Evolutionary conservation across 2,329 filamentous ascomycete genomes (phyloP).

Genomic region (Talaromyces albobiverticillius): DNA sequence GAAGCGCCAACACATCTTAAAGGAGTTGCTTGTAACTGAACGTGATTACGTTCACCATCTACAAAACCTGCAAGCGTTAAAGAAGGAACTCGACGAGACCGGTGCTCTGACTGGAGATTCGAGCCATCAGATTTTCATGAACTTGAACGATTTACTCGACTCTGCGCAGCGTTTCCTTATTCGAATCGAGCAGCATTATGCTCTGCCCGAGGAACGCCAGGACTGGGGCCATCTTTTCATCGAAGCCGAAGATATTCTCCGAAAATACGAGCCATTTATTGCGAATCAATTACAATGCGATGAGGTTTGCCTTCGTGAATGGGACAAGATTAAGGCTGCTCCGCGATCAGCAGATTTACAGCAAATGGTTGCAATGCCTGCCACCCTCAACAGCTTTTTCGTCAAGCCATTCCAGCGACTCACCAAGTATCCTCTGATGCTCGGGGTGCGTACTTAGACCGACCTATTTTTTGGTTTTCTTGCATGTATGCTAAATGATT

Average conservation of each 20-base stretch:
- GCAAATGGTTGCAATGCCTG: slow-evolving; percentile 80
- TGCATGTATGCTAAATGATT: slow-evolving; percentile 8
- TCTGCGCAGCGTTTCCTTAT: slow-evolving; percentile 95
- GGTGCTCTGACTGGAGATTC: slow-evolving; percentile 84
- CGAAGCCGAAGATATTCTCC: slow-evolving; percentile 79
- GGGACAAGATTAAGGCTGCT: slow-evolving; percentile 77
- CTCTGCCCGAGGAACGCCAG: slow-evolving; percentile 70
- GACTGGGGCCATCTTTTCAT: slow-evolving; percentile 95
- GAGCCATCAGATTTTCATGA: slow-evolving; percentile 93
- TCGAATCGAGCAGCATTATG: slow-evolving; percentile 92
- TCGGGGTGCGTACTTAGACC: slow-evolving; percentile 60
- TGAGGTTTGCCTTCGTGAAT: slow-evolving; percentile 76
- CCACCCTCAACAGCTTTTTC: slow-evolving; percentile 85
- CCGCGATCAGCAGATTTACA: slow-evolving; percentile 61
- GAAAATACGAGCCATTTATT: slow-evolving; percentile 95
- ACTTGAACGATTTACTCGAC: slow-evolving; percentile 90
- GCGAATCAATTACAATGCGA: slow-evolving; percentile 93
- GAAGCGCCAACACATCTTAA: slow-evolving; percentile 82
- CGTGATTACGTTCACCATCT: slow-evolving; percentile 97
- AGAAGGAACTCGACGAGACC: slow-evolving; percentile 83
- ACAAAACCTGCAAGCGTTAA: slow-evolving; percentile 88
- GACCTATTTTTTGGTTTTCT: not conserved
- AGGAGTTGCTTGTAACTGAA: slow-evolving; percentile 90
- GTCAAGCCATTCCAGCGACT: slow-evolving; percentile 95
- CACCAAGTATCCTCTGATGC: slow-evolving; percentile 87